phyloP scores from a whole-genome alignment of 179 eudicot species.

The Drosera spatulata region DNA sequence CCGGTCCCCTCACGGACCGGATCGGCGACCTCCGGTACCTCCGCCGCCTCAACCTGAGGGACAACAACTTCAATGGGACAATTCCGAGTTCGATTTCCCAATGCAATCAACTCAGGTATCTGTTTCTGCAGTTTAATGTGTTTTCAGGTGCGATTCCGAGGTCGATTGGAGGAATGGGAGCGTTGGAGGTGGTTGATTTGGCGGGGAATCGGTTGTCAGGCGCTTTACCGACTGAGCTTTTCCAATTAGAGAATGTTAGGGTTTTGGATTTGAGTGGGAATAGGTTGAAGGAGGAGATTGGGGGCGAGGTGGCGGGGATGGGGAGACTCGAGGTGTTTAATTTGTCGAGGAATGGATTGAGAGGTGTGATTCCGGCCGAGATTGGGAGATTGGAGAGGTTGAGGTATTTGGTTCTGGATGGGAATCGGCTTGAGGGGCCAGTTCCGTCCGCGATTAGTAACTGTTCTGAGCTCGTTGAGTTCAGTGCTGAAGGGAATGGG shows the following conservation, averaged over 20 bases:
- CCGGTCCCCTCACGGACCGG: constrained; percentile 30
- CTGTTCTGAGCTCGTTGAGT: constrained; percentile 36
- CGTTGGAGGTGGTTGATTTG: constrained; percentile 27
- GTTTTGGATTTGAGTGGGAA: constrained; percentile 44
- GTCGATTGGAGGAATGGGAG: constrained; percentile 19
- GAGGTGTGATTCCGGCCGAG: constrained; percentile 40
- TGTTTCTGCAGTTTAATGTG: constrained; percentile 44
- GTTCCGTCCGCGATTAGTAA: constrained; percentile 52
- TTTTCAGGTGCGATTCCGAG: constrained; percentile 38
- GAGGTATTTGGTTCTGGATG: constrained; percentile 34
- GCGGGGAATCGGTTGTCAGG: constrained; percentile 42
- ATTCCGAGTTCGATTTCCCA: constrained; percentile 21
- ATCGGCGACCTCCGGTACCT: constrained; percentile 31
- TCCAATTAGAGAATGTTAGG: constrained; percentile 14
- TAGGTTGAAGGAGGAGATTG: constrained; percentile 40
- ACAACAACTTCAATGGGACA: constrained; percentile 31
- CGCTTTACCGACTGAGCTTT: constrained; percentile 16
- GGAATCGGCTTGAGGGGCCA: constrained; percentile 33
- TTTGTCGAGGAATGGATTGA: constrained; percentile 29
- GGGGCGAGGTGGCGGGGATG: constrained; percentile 13
- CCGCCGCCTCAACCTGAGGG: constrained; percentile 40
- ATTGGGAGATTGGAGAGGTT: constrained; percentile 35
- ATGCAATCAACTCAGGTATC: constrained; percentile 18
- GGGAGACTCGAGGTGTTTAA: constrained; percentile 24
- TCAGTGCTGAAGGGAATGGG: constrained; percentile 40